Conservation (phyloP, 305 asterid genomes). For the Plantago lanceolata region DNA sequence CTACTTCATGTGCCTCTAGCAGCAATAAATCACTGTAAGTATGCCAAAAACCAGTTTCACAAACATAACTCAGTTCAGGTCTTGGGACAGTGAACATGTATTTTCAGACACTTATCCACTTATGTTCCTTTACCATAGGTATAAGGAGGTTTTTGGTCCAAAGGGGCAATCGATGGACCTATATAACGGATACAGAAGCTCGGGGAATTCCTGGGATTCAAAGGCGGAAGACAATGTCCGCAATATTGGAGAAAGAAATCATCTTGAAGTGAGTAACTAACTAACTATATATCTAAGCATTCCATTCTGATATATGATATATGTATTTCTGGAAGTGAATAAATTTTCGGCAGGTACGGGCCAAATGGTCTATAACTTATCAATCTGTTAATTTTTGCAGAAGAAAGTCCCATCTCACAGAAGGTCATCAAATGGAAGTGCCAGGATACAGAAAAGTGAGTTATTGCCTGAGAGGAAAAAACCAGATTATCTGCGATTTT, state of each 20-base stretch:
- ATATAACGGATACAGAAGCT: constrained; percentile 25
- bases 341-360: constrained; percentile 3
- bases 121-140: constrained; percentile 30
- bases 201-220: constrained; percentile 31
- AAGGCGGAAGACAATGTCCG: constrained; percentile 31
- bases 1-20: constrained; percentile 31
- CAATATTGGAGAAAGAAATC: constrained; percentile 30
- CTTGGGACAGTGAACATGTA: no score
- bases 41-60: constrained; percentile 1
- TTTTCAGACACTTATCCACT: not conserved
- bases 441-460: constrained; percentile 35
- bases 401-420: constrained; percentile 32
- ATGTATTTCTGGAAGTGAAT: constrained; percentile 9
- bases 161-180: constrained; percentile 41
- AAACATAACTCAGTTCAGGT: no score
- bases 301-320: not conserved
- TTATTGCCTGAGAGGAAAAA: constrained; percentile 37
- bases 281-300: not conserved
- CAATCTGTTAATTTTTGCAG: constrained; percentile 29
- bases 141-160: constrained; percentile 57
- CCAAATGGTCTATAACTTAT: not conserved
- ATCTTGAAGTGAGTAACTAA: constrained; percentile 45
- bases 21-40: constrained; percentile 59
- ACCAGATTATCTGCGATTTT: constrained; percentile 44
- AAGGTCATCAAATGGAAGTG: constrained; percentile 41